These are phyloP conservation scores for Puccinia polysora DNA, from an alignment of 1,284 basidiomycete species.

Conservation along the genomic window DNA sequence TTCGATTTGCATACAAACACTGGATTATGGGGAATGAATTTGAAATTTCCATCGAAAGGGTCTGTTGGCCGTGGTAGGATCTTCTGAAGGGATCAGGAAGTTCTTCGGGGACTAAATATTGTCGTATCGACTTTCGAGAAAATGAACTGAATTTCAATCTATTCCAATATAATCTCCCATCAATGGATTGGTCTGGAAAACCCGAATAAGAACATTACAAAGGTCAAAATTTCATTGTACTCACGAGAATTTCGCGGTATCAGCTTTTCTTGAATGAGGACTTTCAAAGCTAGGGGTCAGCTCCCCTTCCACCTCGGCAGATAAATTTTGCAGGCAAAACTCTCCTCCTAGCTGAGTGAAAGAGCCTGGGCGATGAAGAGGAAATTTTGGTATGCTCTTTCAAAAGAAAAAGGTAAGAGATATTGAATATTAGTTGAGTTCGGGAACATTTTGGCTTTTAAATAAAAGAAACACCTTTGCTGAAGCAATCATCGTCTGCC, in stretches of 20 bases:
- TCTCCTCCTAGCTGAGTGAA: slow-evolving; percentile 35
- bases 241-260: not conserved
- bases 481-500: slow-evolving; percentile 9
- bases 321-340: slow-evolving; percentile 27
- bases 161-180: too few species aligned
- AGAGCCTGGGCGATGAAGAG: slow-evolving; percentile 19
- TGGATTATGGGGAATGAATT: not conserved
- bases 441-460: not conserved
- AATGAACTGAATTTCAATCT: too few species aligned
- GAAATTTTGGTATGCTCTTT: slow-evolving; percentile 19
- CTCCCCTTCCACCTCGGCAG: too few species aligned
- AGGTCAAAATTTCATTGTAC: not conserved
- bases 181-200: not conserved
- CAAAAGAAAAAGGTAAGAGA: not conserved
- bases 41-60: not conserved
- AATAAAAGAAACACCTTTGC: not conserved
- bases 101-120: not conserved
- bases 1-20: slow-evolving; percentile 35
- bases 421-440: not conserved
- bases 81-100: slow-evolving; percentile 13
- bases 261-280: not conserved
- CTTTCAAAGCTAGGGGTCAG: too few species aligned
- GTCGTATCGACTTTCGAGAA: too few species aligned
- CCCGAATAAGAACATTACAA: not conserved
- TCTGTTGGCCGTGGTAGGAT: not conserved